A percentile compares a stretch with the other conserved stretches of the same genome.
Evolutionary conservation across 179 eudicot genomes (phyloP).

Genomic region (Silene coronaria): DNA sequence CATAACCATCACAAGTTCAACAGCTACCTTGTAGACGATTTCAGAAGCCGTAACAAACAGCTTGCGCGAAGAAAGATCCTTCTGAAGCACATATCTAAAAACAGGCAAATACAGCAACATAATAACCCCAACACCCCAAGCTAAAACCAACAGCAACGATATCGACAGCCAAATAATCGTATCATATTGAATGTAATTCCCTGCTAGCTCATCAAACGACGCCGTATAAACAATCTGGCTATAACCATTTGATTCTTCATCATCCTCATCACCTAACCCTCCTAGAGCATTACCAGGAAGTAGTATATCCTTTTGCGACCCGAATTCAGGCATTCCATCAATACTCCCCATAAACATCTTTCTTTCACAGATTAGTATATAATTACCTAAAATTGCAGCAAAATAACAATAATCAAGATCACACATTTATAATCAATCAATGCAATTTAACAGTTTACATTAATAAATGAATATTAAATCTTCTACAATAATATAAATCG

Average conservation of each 20-base stretch:
- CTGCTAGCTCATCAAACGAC: constrained; percentile 73
- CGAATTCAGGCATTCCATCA: constrained; percentile 36
- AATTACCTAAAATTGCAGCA: constrained; percentile 6
- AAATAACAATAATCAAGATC: background rate
- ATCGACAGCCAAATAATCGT: constrained; percentile 78
- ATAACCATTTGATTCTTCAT: constrained; percentile 44
- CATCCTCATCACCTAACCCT: constrained; percentile 32
- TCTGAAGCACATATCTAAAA: constrained; percentile 62
- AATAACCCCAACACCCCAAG: constrained; percentile 79
- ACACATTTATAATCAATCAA: background rate
- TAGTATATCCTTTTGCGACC: constrained; percentile 44
- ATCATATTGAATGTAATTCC: constrained; percentile 51
- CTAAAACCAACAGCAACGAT: constrained; percentile 69
- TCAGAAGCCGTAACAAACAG: constrained; percentile 65
- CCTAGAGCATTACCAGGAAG: constrained; percentile 39
- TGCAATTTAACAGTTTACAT: background rate
- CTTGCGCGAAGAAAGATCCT: constrained; percentile 66
- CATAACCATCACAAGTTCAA: constrained; percentile 7
- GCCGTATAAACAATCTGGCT: constrained; percentile 55
- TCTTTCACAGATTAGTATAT: constrained; percentile 20
- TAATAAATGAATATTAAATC: background rate
- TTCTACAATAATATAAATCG: background rate
- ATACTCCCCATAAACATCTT: constrained; percentile 65
- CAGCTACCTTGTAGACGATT: constrained; percentile 63
- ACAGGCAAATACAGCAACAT: constrained; percentile 71